Evolutionary conservation across 257 asterid genomes (phyloP), one percentile per base, ranked within the genome.

Genomic region (Apocynum venetum): DNA sequence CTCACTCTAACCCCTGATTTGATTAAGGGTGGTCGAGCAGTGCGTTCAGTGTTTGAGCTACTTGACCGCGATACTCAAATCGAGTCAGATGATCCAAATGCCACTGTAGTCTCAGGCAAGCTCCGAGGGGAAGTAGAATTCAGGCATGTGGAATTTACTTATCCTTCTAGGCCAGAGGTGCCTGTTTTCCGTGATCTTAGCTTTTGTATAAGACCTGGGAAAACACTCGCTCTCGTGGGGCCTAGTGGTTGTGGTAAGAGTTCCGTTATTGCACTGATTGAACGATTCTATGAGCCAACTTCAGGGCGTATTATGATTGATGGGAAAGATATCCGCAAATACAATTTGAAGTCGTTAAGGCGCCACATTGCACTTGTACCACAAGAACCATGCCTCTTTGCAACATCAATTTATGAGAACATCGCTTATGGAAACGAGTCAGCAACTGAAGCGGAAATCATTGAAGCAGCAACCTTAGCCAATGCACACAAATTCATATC

Each of bases 191-290:
- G 85, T 0, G 97, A 91, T 36, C 55, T 93, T 47, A 85, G 65
- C 74, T 90, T 93, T 2, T 91, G 96, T 0, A 96, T 91, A 0
- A 86, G 96, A 31, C 93, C 96, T 1, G 96, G 98, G 31, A 91
- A 91, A 63, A 90, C 96, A 0, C 90, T 93, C 1, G 98, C 98
- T 43, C 96, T 93, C 0, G 97, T 93, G 1, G 98, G 98, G 0
- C 96, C 96, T 0, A 93, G 98, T 19, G 97, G 98, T 10, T 89
- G 86, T 13, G 98, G 98, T 0, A 93, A 91, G 81, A 91, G 98
- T 80, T 84, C 98, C 0, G 86, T 91, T 61, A 80, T 91, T 40
- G 66, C 95, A 10, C 92, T 93, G 0, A 79, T 87, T 46, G 92
- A 89, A 77, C 66, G 98, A 47, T 91, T 91, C 82, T 91, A 93